Percentiles rank a stretch among this genome's conserved stretches.
phyloP scores from a whole-genome alignment of 2,329 filamentous ascomycete genomes.

The Ceratocystis cubensis region DNA sequence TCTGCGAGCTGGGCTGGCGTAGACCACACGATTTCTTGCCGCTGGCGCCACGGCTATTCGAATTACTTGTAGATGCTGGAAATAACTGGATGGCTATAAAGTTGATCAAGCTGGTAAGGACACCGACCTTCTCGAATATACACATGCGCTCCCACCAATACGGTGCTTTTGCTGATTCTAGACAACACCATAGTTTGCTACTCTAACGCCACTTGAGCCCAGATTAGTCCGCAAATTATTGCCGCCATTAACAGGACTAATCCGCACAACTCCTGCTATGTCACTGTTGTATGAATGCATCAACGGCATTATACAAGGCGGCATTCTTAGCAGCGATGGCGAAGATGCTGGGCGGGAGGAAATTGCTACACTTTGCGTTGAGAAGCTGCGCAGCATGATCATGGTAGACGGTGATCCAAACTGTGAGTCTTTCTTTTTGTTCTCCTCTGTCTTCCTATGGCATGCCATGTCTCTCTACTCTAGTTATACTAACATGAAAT shows the following conservation, averaged over 20 bases:
- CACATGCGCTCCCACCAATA: neutral
- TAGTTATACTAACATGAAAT: conserved; percentile 21
- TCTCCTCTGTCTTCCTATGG: neutral
- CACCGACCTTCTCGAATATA: neutral
- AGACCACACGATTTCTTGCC: conserved; percentile 88
- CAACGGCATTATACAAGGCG: conserved; percentile 94
- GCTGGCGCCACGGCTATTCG: conserved; percentile 80
- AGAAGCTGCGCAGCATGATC: conserved; percentile 86
- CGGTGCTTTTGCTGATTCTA: neutral
- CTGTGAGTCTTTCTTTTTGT: conserved; percentile 41
- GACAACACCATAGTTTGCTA: conserved; percentile 60
- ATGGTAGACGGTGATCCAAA: conserved; percentile 89
- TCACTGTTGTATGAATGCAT: conserved; percentile 98
- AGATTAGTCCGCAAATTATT: conserved; percentile 82
- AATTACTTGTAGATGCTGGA: conserved; percentile 76
- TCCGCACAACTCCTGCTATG: conserved; percentile 91
- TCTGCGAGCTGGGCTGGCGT: conserved; percentile 91
- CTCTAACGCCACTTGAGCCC: conserved; percentile 82
- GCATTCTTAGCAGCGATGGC: conserved; percentile 73
- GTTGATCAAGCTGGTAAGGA: conserved; percentile 78
- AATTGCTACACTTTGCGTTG: conserved; percentile 82
- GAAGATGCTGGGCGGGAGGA: conserved; percentile 75
- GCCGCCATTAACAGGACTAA: conserved; percentile 81
- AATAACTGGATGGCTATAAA: conserved; percentile 99
- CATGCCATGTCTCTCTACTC: neutral